Evolutionary conservation across 106 monocot genomes (phyloP), one percentile per base, ranked within the genome.

Genomic region (Posidonia australis): DNA sequence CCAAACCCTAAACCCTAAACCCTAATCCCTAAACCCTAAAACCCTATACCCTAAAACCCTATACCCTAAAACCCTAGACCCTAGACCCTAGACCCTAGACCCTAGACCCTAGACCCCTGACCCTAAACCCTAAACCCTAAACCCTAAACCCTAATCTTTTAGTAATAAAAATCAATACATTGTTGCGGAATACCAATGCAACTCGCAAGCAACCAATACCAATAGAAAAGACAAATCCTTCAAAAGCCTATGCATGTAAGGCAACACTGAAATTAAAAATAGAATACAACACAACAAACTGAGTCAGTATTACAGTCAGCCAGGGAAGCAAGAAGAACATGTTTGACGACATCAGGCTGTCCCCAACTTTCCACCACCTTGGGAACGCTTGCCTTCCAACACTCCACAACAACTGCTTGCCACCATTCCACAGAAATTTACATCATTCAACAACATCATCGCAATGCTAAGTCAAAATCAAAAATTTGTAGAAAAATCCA

Each of bases 361-460:
- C 94, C 94, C 94, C 94, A 94, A 5, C 82, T 89, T 54, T 89
- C 94, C 11, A 94, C 83, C 18, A 94, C 80, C 74, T 90, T 89
- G 1, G 89, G 82, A 5, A 21, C 58, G 4, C 73, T 79, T 12
- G 51, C 48, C 68, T 80, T 90, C 60, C 78, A 82, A 2, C 79
- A 79, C 49, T 68, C 76, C 77, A 86, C 94, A 0, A 86, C 74
- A 31, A 94, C 94, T 94, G 61, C 69, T 59, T 36, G 20, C 25
- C 61, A 16, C 25, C 9, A 22, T 12, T 9, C 13, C 13, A 46
- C 3, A 25, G n/a, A 13, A 18, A 13, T 25, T 57, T 10, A 10
- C 11, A 13, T 13, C 54, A 30, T 12, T 3, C 14, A 16, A 54
- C 10, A 49, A 31, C 13, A 5, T 51, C 1, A 36, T 44, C 21